Evolutionary conservation across 2,329 filamentous ascomycete species (phyloP).

Genomic region (Cordyceps fumosorosea): DNA sequence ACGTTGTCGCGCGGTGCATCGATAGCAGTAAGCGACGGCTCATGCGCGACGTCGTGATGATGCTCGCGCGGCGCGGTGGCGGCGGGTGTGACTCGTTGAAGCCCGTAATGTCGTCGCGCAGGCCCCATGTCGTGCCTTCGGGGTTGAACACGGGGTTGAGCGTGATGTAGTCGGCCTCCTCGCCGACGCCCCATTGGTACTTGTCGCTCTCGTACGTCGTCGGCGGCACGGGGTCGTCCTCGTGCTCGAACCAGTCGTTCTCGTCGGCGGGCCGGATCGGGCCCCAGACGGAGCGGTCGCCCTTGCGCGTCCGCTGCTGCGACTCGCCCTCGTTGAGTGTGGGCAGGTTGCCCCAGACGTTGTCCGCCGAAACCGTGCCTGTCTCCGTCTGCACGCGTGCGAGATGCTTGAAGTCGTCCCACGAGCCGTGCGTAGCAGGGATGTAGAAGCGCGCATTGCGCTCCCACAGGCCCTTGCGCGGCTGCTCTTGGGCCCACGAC

Average conservation of each 20-base stretch:
- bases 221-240: conserved; percentile 68
- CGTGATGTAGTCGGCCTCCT: conserved; percentile 87
- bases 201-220: conserved; percentile 68
- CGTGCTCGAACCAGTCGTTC: conserved; percentile 64
- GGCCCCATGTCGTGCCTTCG: conserved; percentile 76
- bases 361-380: conserved; percentile 58
- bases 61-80: conserved; percentile 70
- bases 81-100: conserved; percentile 60
- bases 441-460: conserved; percentile 73
- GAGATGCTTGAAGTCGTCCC: conserved; percentile 72
- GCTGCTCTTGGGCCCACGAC: conserved; percentile 64
- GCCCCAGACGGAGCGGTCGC: conserved; percentile 72
- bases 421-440: conserved; percentile 66
- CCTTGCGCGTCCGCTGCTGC: conserved; percentile 29
- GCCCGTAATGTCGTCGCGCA: conserved; percentile 76
- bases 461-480: conserved; percentile 76
- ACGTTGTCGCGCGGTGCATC: conserved; percentile 86
- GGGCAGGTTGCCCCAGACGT: conserved; percentile 54
- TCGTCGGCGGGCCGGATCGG: conserved; percentile 63
- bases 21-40: conserved; percentile 70
- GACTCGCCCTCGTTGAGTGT: conserved; percentile 34
- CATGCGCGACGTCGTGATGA: conserved; percentile 83
- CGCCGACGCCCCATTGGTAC: conserved; percentile 80
- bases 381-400: conserved; percentile 68
- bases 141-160: conserved; percentile 90